Evolutionary conservation across 441 rosid species (phyloP).

Genomic region (Macaranga tanarius): DNA sequence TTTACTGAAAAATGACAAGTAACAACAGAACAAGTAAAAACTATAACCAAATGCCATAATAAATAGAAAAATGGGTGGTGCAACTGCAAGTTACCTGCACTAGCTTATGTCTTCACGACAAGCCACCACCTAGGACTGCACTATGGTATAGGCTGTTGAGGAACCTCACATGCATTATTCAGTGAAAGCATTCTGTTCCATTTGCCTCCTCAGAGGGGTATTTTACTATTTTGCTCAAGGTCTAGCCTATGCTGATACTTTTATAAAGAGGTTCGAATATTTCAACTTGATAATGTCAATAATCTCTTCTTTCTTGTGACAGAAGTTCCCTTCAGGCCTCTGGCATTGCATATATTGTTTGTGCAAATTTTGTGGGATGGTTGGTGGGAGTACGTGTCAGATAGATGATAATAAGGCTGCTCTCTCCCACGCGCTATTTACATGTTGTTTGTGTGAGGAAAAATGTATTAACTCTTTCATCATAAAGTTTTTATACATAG

Average conservation of each 20-base stretch:
- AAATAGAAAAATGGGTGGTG: no score
- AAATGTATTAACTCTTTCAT: constrained; percentile 59
- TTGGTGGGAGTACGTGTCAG: constrained; percentile 35
- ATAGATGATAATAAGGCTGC: constrained; percentile 30
- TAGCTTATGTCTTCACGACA: no score
- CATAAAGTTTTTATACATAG: background rate
- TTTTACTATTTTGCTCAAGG: constrained; percentile 3
- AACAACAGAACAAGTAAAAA: no score
- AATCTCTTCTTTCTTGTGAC: constrained; percentile 32
- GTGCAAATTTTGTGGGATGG: constrained; percentile 78
- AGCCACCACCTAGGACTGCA: background rate
- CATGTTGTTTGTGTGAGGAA: constrained; percentile 73
- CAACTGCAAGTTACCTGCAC: no score
- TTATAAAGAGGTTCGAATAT: constrained; percentile 5
- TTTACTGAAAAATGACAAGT: no score
- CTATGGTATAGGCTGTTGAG: background rate
- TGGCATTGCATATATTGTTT: constrained; percentile 92
- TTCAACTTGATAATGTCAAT: background rate
- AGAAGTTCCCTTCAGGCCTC: constrained; percentile 83
- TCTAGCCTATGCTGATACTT: constrained; percentile 6
- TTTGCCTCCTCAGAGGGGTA: background rate
- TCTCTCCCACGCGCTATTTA: constrained; percentile 31
- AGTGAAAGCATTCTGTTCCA: background rate
- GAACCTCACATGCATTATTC: constrained; percentile 1
- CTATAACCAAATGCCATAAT: no score